phyloP scores from a whole-genome alignment of 192 early-diverging fungal genomes.

The Umbelopsis ramanniana region DNA sequence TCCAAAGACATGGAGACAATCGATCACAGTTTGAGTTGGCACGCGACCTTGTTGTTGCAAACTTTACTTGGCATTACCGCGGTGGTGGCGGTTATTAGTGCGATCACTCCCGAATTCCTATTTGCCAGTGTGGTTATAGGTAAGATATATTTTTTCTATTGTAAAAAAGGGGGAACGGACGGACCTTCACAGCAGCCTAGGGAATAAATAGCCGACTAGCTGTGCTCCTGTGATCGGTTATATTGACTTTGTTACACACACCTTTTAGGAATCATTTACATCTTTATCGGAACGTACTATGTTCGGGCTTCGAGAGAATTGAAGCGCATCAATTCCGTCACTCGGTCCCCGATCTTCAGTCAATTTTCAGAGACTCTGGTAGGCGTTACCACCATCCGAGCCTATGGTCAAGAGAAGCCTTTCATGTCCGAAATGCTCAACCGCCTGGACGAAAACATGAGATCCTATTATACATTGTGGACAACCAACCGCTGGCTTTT shows the following conservation, averaged over 20 bases:
- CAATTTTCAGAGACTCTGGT: conserved; percentile 82
- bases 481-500: conserved; percentile 82
- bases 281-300: conserved; percentile 67
- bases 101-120: conserved; percentile 45
- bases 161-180: conserved; percentile 4
- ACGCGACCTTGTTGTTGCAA: conserved; percentile 23
- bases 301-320: conserved; percentile 81
- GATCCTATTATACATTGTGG: conserved; percentile 81
- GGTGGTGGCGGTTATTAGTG: conserved; percentile 41
- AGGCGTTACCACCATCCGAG: conserved; percentile 81
- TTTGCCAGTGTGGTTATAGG: conserved; percentile 43
- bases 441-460: conserved; percentile 70
- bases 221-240: background rate
- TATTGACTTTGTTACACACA: conserved; percentile 27
- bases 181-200: background rate
- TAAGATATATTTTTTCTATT: conserved; percentile 16
- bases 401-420: conserved; percentile 69
- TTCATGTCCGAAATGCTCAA: conserved; percentile 66
- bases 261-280: conserved; percentile 52
- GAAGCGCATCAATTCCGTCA: conserved; percentile 83
- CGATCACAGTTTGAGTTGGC: conserved; percentile 38
- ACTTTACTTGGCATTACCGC: conserved; percentile 21
- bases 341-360: conserved; percentile 77
- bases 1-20: conserved; percentile 67
- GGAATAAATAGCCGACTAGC: conserved; percentile 2